These are phyloP conservation scores for Chaetomidium leptoderma DNA, from an alignment of 495 filamentous ascomycete species.

Conservation along the genomic window DNA sequence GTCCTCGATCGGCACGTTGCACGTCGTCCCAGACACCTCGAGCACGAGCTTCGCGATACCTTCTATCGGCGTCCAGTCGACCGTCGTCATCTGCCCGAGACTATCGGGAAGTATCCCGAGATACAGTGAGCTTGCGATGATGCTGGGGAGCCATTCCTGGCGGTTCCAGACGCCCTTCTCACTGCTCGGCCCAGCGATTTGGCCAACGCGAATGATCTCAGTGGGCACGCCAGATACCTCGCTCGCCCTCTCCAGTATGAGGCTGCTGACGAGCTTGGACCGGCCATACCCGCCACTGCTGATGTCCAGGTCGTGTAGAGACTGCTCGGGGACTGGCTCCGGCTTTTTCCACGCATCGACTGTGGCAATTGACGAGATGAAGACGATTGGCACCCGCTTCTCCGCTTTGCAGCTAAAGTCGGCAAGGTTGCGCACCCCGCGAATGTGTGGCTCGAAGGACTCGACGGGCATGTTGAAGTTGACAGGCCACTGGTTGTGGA, in stretches of 20 bases:
- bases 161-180: slow-evolving; percentile 49
- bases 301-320: slow-evolving; percentile 40
- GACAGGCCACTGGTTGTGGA: slow-evolving; percentile 62
- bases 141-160: slow-evolving; percentile 55
- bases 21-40: slow-evolving; percentile 34
- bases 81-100: slow-evolving; percentile 35
- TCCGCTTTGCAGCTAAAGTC: slow-evolving; percentile 47
- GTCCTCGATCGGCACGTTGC: slow-evolving; percentile 23
- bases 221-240: slow-evolving; percentile 38
- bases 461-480: slow-evolving; percentile 56
- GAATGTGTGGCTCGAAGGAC: slow-evolving; percentile 53
- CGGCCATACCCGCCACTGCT: slow-evolving; percentile 51
- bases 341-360: slow-evolving; percentile 35
- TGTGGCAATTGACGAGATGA: slow-evolving; percentile 52
- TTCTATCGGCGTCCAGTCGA: slow-evolving; percentile 57
- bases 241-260: slow-evolving; percentile 45
- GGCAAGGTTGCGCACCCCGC: slow-evolving; percentile 49
- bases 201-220: slow-evolving; percentile 52
- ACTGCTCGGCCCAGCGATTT: slow-evolving; percentile 50
- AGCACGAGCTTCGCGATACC: slow-evolving; percentile 40
- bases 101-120: slow-evolving; percentile 39
- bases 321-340: slow-evolving; percentile 43
- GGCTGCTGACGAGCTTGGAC: slow-evolving; percentile 52
- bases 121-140: slow-evolving; percentile 43
- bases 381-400: slow-evolving; percentile 47